Base-by-base conservation (phyloP, 2,329 filamentous ascomycete genomes). In the Fusarium agapanthi region DNA sequence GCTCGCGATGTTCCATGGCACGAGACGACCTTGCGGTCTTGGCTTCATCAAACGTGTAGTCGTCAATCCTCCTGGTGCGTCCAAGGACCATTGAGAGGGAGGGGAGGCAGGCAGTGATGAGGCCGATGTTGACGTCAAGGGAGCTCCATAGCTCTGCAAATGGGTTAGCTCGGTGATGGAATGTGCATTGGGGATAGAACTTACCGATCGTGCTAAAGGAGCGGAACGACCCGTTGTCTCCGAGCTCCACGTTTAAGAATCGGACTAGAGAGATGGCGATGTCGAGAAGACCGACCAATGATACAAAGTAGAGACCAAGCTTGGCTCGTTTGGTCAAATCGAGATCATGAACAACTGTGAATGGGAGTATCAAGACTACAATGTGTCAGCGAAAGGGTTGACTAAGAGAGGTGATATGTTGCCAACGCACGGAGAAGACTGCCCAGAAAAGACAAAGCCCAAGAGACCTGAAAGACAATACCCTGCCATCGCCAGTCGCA, bases 121-220 rank as follows among this genome's bases (percentile, higher is more conserved):
- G 72, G 5, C 65, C 69, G 13, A 75, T 62, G 15, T 73, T 71
- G 13, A 61, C 72, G 6, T 75, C 72, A 9, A 75, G 69, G 9
- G 69, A 58, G 24, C 66, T 73, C 69, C 72, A 75, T 4, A 75
- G 37, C 32, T 75, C 72, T 75, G 18, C 41, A 56, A 16, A 22
- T 16, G 10, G 22, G 16, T 58, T 38, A 47, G 58, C 6, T 10
- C 4, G 10, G 4, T 37, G 10, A 5, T 37, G 38, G 6, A 14
- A 28, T n/a, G 18, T 22, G 18, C 6, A 11, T 11, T 5, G 16
- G 22, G 13, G 5, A 6, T 37, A 43, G 24, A 53, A 16, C 51
- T 35, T 45, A 67, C 64, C 64, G 30, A 34, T 51, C 5, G 44
- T 60, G 5, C 32, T 51, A n/a, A 50, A 60, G 2, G 71, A 72